Percentiles rank a stretch among this genome's conserved stretches.
Conservation (phyloP, 306 rosid species). For the Malus asiatica region DNA sequence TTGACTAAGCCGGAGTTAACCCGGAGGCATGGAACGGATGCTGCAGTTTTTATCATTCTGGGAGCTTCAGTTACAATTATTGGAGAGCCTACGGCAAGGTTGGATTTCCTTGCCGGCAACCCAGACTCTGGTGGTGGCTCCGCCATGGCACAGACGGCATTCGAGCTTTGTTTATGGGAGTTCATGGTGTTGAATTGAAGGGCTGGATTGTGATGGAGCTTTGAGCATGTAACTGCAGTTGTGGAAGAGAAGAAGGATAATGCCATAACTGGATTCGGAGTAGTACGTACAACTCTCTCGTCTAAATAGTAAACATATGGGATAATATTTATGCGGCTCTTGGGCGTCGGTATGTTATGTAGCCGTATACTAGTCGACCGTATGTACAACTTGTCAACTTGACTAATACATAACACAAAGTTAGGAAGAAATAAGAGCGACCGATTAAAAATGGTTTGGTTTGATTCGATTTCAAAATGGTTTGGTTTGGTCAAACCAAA, state of each 20-base stretch:
- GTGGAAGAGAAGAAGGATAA: constrained; percentile 10
- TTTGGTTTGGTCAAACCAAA: too few species aligned
- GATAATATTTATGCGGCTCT: not conserved
- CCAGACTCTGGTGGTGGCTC: constrained; percentile 23
- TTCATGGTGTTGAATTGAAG: constrained; percentile 2
- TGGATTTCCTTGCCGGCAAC: constrained; percentile 16
- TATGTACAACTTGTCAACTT: not conserved
- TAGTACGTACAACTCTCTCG: not conserved
- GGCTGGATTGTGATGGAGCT: constrained; percentile 1
- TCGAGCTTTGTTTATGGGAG: constrained; percentile 12
- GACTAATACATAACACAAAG: not conserved
- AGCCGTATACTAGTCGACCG: too few species aligned
- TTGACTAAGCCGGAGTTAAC: constrained; percentile 65
- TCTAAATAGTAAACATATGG: not conserved
- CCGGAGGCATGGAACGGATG: constrained; percentile 65
- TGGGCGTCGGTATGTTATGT: not conserved
- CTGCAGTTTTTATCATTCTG: constrained; percentile 60
- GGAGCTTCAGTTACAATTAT: constrained; percentile 71
- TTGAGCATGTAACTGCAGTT: constrained; percentile 8
- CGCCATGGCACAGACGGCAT: constrained; percentile 14
- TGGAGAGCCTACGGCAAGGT: constrained; percentile 72
- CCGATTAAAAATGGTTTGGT: too few species aligned
- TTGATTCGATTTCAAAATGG: too few species aligned
- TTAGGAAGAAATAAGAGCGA: not conserved
- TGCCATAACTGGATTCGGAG: constrained; percentile 15